These are phyloP conservation scores for Candida ulmi DNA, from an alignment of 805 yeast genomes.

Conservation along the genomic window DNA sequence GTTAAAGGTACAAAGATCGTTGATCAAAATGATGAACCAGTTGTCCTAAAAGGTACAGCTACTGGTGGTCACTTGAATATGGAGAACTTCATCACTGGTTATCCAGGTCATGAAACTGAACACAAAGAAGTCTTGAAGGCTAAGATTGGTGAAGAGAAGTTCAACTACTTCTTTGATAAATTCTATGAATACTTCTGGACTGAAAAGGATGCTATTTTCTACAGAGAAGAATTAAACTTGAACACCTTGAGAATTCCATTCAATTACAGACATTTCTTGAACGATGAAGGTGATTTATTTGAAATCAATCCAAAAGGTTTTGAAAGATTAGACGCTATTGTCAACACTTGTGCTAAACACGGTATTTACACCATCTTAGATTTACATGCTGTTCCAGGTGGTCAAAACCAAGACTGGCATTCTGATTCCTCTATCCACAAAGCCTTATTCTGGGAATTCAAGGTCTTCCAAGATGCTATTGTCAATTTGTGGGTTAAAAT, in stretches of 20 bases:
- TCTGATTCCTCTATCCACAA: constrained; percentile 41
- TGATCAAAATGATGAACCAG: constrained; percentile 31
- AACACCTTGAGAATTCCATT: constrained; percentile 47
- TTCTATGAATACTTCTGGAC: constrained; percentile 52
- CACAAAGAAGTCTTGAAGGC: constrained; percentile 35
- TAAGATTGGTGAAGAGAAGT: constrained; percentile 42
- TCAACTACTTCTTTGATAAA: constrained; percentile 42
- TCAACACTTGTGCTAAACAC: constrained; percentile 38
- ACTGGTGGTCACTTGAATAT: constrained; percentile 47
- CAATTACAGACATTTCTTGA: constrained; percentile 45
- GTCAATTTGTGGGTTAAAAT: constrained; percentile 40
- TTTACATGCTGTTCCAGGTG: constrained; percentile 46
- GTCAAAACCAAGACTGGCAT: constrained; percentile 54
- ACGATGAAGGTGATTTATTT: constrained; percentile 38
- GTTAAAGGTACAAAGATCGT: constrained; percentile 44
- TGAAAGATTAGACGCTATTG: constrained; percentile 35
- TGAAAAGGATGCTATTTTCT: constrained; percentile 42
- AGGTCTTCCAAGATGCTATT: constrained; percentile 40
- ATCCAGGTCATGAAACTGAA: constrained; percentile 49
- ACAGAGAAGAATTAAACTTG: constrained; percentile 32
- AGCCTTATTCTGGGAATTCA: constrained; percentile 45
- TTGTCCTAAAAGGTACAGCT: constrained; percentile 43
- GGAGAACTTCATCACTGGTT: constrained; percentile 54
- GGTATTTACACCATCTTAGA: constrained; percentile 45
- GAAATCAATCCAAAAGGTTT: constrained; percentile 40